These are phyloP conservation scores for Imleria badia DNA, from an alignment of 768 basidiomycete species.

Conservation along the genomic window DNA sequence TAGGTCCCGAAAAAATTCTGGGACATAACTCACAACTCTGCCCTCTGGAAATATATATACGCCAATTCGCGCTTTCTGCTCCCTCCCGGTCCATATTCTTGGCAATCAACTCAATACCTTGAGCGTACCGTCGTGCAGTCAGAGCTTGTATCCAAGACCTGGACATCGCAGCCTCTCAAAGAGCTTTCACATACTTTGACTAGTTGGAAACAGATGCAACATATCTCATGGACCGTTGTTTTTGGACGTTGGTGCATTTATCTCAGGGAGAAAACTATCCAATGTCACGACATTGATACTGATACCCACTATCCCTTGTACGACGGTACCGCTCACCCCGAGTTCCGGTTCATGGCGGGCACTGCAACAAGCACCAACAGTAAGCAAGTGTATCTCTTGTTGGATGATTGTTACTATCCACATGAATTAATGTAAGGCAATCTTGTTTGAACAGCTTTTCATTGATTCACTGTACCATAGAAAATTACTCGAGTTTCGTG, in stretches of 20 bases:
- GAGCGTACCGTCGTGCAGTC: constrained; percentile 1
- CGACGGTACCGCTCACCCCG: neutral
- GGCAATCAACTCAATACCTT: neutral
- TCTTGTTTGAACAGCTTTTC: no score
- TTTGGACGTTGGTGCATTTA: neutral
- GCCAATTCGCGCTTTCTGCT: neutral
- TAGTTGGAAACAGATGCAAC: neutral
- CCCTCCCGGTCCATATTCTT: neutral
- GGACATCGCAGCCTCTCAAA: neutral
- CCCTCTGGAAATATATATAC: neutral
- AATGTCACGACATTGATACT: neutral
- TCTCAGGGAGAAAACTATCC: neutral
- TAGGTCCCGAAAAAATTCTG: neutral
- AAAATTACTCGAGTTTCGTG: neutral
- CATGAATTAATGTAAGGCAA: neutral
- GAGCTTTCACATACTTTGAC: neutral
- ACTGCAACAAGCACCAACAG: no score
- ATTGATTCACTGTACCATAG: neutral
- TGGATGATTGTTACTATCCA: neutral
- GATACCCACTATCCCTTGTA: neutral
- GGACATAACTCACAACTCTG: neutral
- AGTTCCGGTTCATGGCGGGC: neutral
- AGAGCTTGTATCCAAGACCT: neutral
- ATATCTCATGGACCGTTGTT: neutral
- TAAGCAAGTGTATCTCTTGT: neutral